Conservation (phyloP, 345 rosid genomes). For the Cardamine resedifolia region DNA sequence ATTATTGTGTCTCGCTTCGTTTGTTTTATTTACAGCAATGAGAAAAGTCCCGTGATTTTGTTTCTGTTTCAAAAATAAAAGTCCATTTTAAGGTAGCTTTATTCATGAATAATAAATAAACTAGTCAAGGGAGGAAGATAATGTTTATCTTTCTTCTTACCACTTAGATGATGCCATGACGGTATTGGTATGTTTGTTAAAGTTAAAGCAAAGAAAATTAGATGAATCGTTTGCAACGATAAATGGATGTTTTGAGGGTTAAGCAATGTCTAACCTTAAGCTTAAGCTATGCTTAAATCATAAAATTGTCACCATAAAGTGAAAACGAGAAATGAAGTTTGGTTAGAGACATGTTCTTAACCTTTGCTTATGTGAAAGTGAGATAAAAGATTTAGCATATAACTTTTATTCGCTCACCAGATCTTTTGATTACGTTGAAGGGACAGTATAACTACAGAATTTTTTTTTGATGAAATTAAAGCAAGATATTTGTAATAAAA, state of each 20-base stretch:
- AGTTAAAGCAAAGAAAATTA: constrained; percentile 22
- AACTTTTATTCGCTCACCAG: neutral
- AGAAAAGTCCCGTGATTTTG: constrained; percentile 15
- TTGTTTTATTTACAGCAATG: constrained; percentile 18
- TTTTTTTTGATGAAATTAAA: neutral
- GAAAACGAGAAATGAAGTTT: constrained; percentile 24
- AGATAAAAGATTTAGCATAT: neutral
- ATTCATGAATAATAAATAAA: neutral
- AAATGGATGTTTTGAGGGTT: constrained; percentile 14
- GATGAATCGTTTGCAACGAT: constrained; percentile 8
- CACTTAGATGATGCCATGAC: neutral
- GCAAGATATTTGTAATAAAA: neutral
- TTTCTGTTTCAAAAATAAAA: constrained; percentile 5
- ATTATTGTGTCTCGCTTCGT: constrained; percentile 17
- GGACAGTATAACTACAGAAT: neutral
- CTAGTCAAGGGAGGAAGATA: constrained; percentile 1
- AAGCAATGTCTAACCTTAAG: constrained; percentile 19
- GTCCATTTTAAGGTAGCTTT: constrained; percentile 14
- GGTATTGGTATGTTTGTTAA: neutral
- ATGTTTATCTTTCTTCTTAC: constrained; percentile 10
- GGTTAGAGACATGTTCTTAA: constrained; percentile 25
- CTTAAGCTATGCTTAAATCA: constrained; percentile 15
- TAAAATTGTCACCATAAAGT: constrained; percentile 11
- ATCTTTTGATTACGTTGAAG: constrained; percentile 1
- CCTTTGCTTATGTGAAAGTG: neutral